Evolutionary conservation across 2,329 filamentous ascomycete genomes (phyloP), one percentile per base, ranked within the genome.

Genomic region (Zasmidium angulare): DNA sequence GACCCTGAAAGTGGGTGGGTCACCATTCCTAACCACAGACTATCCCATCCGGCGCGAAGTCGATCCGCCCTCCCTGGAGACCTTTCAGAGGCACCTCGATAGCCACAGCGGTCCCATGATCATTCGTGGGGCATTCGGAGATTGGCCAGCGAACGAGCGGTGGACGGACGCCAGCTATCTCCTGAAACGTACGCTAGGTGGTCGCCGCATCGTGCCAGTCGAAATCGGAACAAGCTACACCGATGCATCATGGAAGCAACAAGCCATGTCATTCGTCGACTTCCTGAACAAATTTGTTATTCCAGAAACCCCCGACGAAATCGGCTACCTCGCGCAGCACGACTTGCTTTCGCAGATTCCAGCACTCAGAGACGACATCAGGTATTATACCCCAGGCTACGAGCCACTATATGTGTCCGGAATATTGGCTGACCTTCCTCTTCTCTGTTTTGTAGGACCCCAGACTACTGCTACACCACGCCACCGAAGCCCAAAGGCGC

Each of bases 251-350:
- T 97, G 93, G 93, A 86, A 87, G 0, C 93, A 98, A 74, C 84
- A 86, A 56, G 86, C 98, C 23, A 83, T 96, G 51, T 79, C 84
- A 0, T 96, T 98, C 68, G 76, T 78, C 3, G 78, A 87, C 0
- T 96, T 97, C 65, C 77, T 96, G 50, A 66, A 78, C 3, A 73
- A 74, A 0, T 87, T 90, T 70, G 82, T 96, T 60, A 63, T 82
- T 23, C 46, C 68, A 3, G 54, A 54, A 7, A 46, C 58, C 2
- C 67, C 68, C 7, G 26, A 56, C 2, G 56, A 63, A 1, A 86
- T 82, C 11, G 91, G 88, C 12, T 99, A 99, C 73, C 85, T 99
- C 48, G 95, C 95, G 9, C 95, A 99, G 71, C 91, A 98, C 76
- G 86, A 93, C 66, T 83, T 99, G 36, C 88, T 98, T 68, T 76